Evolutionary conservation across 2,329 filamentous ascomycete species (phyloP).

Genomic region (Tolypocladium inflatum): DNA sequence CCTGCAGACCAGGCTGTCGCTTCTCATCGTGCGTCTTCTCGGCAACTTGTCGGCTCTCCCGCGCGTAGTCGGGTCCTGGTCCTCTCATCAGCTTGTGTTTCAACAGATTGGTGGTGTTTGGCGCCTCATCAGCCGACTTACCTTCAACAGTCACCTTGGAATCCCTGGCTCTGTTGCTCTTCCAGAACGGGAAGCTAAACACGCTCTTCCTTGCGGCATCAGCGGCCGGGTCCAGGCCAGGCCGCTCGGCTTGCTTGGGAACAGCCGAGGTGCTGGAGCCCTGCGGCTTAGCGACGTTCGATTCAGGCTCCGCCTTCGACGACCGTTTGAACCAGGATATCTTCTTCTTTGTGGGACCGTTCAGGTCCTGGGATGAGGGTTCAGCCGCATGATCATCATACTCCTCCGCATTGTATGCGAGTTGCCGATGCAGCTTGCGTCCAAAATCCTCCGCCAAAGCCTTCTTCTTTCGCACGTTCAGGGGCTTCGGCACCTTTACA

Average conservation of each 20-base stretch:
- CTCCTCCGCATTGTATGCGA: constrained; percentile 7
- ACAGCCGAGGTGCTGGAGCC: constrained; percentile 1
- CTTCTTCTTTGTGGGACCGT: constrained; percentile 25
- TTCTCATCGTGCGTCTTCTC: constrained; percentile 1
- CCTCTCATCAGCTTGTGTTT: constrained; percentile 1
- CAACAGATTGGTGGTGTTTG: neutral
- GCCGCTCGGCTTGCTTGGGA: constrained; percentile 7
- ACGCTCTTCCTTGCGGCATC: constrained; percentile 37
- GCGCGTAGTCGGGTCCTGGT: neutral
- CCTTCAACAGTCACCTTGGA: constrained; percentile 35
- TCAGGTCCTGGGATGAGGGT: constrained; percentile 7
- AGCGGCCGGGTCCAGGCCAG: constrained; percentile 11
- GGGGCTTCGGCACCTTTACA: constrained; percentile 24
- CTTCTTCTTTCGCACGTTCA: constrained; percentile 32
- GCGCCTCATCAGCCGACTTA: constrained; percentile 12
- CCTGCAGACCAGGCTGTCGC: constrained; percentile 18
- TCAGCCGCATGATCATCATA: constrained; percentile 9
- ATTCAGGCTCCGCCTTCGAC: constrained; percentile 25
- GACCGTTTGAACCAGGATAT: constrained; percentile 41
- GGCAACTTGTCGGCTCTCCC: neutral
- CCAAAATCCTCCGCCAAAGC: constrained; percentile 11
- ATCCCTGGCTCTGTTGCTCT: constrained; percentile 33
- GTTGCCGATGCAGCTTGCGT: constrained; percentile 9
- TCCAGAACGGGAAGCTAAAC: constrained; percentile 48
- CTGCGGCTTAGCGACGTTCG: neutral